Percentiles rank a stretch among this genome's conserved stretches.
Conservation (phyloP, 2,329 filamentous ascomycete genomes). For the Microcyclospora pomicola region DNA sequence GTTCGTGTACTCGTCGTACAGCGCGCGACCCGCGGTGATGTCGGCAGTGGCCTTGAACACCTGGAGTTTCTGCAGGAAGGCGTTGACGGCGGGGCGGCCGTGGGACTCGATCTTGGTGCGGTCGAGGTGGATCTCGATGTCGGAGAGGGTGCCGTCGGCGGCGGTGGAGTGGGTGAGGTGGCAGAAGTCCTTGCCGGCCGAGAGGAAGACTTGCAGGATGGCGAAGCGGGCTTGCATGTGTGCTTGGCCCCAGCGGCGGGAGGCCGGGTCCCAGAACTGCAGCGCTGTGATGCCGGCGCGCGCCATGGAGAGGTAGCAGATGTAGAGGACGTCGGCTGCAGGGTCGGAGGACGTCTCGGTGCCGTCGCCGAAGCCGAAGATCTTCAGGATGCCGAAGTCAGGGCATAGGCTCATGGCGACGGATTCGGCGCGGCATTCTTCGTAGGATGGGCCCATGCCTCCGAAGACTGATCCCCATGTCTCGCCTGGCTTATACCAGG, state of each 20-base stretch:
- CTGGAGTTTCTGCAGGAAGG: conserved; percentile 81
- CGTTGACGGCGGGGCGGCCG: conserved; percentile 69
- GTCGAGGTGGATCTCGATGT: conserved; percentile 71
- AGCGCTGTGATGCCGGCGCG: conserved; percentile 77
- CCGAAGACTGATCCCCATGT: conserved; percentile 93
- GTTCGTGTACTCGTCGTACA: conserved; percentile 72
- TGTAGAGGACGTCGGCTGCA: conserved; percentile 78
- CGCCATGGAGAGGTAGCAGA: conserved; percentile 85
- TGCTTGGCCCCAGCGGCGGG: conserved; percentile 73
- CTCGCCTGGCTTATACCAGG: conserved; percentile 89
- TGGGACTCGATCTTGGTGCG: conserved; percentile 73
- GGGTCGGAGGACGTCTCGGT: conserved; percentile 37
- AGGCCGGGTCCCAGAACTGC: conserved; percentile 90
- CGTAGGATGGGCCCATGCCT: conserved; percentile 72
- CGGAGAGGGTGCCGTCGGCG: conserved; percentile 46
- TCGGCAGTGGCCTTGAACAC: conserved; percentile 88
- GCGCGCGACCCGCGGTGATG: conserved; percentile 56
- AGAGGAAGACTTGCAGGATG: conserved; percentile 72
- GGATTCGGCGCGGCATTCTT: conserved; percentile 88
- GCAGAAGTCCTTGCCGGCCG: conserved; percentile 77
- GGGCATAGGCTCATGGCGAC: conserved; percentile 85
- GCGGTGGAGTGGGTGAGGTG: conserved; percentile 54
- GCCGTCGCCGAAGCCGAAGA: conserved; percentile 83
- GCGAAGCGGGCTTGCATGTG: conserved; percentile 75
- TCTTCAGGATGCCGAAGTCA: conserved; percentile 75